phyloP scores from a whole-genome alignment of 2,329 filamentous ascomycete genomes.

The Arthrobotrys musiformis region DNA sequence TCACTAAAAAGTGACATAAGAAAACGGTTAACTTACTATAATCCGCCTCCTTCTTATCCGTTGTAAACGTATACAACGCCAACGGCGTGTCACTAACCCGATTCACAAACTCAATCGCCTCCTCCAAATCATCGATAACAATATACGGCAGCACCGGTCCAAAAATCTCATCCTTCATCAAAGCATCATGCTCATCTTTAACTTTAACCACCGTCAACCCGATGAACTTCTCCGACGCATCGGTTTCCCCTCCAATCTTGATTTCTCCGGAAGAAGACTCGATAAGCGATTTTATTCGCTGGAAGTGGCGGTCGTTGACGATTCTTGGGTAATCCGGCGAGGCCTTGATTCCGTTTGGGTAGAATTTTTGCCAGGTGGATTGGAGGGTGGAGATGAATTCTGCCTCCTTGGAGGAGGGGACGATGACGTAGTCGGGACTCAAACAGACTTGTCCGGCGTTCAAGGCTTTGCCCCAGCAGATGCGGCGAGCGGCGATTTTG shows the following conservation, averaged over 20 bases:
- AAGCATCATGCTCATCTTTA: constrained; percentile 76
- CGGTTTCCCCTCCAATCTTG: constrained; percentile 83
- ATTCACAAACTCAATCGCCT: constrained; percentile 85
- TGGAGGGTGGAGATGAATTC: constrained; percentile 80
- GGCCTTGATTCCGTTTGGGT: constrained; percentile 81
- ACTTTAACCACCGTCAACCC: constrained; percentile 93
- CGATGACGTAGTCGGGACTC: constrained; percentile 89
- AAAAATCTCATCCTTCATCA: constrained; percentile 87
- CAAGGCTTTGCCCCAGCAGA: constrained; percentile 87
- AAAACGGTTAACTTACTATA: constrained; percentile 73
- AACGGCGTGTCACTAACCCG: constrained; percentile 84
- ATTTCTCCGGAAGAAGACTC: constrained; percentile 85
- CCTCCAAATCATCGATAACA: constrained; percentile 74
- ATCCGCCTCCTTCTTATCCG: constrained; percentile 70
- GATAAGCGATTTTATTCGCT: constrained; percentile 89
- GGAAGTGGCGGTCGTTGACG: constrained; percentile 81
- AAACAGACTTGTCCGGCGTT: constrained; percentile 93
- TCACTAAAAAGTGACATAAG: not conserved
- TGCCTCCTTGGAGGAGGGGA: constrained; percentile 70
- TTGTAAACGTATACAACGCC: constrained; percentile 81
- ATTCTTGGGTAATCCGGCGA: constrained; percentile 83
- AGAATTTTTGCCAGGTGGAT: constrained; percentile 78
- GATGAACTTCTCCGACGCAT: constrained; percentile 83
- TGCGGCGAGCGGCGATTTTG: constrained; percentile 79
- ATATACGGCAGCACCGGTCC: constrained; percentile 83